Evolutionary conservation across 139 green algal species (phyloP).

Genomic region (Spirogloea muscicola): DNA sequence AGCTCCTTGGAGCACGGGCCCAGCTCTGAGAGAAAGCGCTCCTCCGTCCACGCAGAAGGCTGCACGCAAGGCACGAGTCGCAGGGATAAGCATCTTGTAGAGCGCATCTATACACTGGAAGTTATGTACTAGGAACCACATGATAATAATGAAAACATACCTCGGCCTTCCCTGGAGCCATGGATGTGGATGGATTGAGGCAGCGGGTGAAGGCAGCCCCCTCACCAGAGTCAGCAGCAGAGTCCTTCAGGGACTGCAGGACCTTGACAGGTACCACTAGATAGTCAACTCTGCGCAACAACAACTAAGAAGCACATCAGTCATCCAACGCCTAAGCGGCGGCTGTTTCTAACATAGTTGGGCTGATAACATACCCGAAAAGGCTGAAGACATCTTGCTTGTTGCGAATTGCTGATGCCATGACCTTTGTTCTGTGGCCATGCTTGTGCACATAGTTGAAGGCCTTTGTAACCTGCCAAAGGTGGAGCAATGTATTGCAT

Average conservation of each 20-base stretch:
- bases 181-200: too few species aligned
- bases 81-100: too few species aligned
- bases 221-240: slow-evolving; percentile 11
- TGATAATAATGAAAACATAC: too few species aligned
- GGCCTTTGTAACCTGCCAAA: slow-evolving; percentile 26
- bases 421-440: slow-evolving; percentile 40
- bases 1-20: slow-evolving; percentile 13
- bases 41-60: slow-evolving; percentile 29
- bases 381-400: slow-evolving; percentile 45
- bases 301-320: too few species aligned
- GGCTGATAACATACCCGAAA: slow-evolving; percentile 34
- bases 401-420: slow-evolving; percentile 36
- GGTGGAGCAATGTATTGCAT: too few species aligned
- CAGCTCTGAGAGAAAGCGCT: slow-evolving; percentile 7
- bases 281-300: slow-evolving; percentile 30
- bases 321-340: too few species aligned
- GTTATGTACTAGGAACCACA: too few species aligned
- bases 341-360: too few species aligned
- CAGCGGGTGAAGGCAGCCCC: too few species aligned
- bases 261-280: slow-evolving; percentile 41
- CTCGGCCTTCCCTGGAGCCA: too few species aligned
- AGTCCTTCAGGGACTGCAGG: slow-evolving; percentile 24
- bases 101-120: too few species aligned
- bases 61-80: too few species aligned
- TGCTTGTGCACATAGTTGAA: slow-evolving; percentile 48